phyloP scores from a whole-genome alignment of 768 basidiomycete species.

The Dacryopinax spathularia region DNA sequence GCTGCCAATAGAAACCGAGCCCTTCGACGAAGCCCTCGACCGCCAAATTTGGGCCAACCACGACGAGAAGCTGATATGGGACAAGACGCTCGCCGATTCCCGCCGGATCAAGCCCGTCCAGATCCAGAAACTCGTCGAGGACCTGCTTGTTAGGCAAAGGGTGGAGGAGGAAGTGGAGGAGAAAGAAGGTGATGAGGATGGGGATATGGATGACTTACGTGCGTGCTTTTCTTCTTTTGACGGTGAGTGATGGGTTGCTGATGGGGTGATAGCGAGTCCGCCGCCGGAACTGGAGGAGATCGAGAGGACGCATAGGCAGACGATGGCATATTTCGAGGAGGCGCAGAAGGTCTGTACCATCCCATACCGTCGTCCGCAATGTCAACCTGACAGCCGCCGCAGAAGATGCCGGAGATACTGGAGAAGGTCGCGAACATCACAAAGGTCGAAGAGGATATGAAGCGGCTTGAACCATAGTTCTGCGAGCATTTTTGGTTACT shows the following conservation, averaged over 20 bases:
- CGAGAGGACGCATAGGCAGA: not conserved
- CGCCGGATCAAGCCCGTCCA: conserved; percentile 48
- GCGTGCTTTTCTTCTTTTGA: not conserved
- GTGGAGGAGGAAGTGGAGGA: conserved; percentile 16
- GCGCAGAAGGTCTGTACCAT: not conserved
- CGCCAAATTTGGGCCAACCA: conserved; percentile 67
- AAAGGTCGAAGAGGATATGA: not conserved
- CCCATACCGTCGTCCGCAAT: not conserved
- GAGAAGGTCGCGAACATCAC: not conserved
- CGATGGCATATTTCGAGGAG: not conserved
- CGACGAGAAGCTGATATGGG: conserved; percentile 59
- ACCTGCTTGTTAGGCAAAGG: conserved; percentile 28
- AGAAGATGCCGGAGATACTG: not conserved
- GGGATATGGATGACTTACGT: conserved; percentile 1
- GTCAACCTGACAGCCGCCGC: not conserved
- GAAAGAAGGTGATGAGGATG: conserved; percentile 12
- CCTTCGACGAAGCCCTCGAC: conserved; percentile 79
- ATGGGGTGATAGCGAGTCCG: not conserved
- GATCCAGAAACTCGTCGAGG: conserved; percentile 31
- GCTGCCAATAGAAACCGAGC: conserved; percentile 41
- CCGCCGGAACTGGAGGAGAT: not conserved
- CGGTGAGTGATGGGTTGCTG: not conserved
- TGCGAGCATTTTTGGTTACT: not conserved
- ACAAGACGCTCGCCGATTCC: conserved; percentile 52
- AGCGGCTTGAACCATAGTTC: not conserved